Evolutionary conservation across 768 basidiomycete species (phyloP), one percentile per base, ranked within the genome.

Genomic region (Sarcomyxa edulis): DNA sequence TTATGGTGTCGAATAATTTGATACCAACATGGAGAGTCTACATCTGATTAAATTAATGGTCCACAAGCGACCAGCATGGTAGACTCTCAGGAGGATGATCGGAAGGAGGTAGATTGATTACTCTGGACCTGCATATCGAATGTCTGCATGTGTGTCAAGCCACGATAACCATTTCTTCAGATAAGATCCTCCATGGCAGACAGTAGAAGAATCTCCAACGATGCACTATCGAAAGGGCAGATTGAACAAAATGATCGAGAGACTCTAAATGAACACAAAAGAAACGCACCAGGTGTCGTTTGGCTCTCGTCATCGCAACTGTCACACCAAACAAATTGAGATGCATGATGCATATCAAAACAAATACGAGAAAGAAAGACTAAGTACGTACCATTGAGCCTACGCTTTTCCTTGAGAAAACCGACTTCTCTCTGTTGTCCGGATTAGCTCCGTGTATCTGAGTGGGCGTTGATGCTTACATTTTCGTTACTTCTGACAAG

Each of bases 231-330:
- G n/a, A n/a, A n/a, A n/a, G n/a, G n/a, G 32, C 4, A 44, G 25
- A 29, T 30, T 25, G 14, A 7, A 7, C 9, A 23, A 21, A 37
- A 19, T 32, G 39, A 44, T 37, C 8, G 20, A 34, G 27, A 12
- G 15, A 12, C 14, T 18, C 15, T 15, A 38, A 12, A 7, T 36
- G 4, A 27, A 42, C 37, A 12, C 1, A 45, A 37, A 36, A 6
- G 40, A 6, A n/a, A 68, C 82, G 47, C 48, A 94, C 92, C 34
- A 96, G 66, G 51, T 94, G 91, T 28, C 93, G 69, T 52, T 82
- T 83, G 5, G 93, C 90, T 40, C 93, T 70, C 4, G 93, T 97
- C 93, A 92, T 92, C 1, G 88, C 89, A 42, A 92, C 86, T 89
- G 28, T 5, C 39, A 37, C 14, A n/a, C 18, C 5, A 37, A 25